Conservation (phyloP, 2,329 filamentous ascomycete species). For the Hirsutella rhossiliensis region DNA sequence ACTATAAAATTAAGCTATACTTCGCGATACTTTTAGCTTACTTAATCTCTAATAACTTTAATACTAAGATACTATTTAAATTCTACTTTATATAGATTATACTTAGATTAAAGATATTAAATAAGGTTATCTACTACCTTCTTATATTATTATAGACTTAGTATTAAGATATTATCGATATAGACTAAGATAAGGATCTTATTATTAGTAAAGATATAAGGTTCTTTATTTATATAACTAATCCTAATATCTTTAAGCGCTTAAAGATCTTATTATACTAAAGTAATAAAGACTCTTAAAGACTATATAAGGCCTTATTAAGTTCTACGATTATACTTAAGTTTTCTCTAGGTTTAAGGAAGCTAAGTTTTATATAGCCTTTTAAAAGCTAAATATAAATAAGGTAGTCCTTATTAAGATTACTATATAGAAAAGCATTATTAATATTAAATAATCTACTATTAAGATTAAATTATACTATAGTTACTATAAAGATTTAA, state of each 20-base stretch:
- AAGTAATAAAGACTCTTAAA: neutral
- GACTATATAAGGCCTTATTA: neutral
- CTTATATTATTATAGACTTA: neutral
- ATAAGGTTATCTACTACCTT: neutral
- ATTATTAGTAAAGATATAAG: neutral
- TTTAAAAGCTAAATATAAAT: neutral
- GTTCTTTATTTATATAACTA: neutral
- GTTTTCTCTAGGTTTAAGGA: neutral
- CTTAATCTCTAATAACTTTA: neutral
- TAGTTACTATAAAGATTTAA: neutral
- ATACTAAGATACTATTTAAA: slow-evolving; percentile 1
- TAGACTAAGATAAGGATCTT: neutral
- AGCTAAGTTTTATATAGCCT: neutral
- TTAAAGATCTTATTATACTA: neutral
- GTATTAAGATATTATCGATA: no score
- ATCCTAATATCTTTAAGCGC: neutral
- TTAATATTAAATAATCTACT: neutral
- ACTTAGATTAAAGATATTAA: neutral
- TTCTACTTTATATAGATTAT: neutral
- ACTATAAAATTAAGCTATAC: no score
- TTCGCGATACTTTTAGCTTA: no score
- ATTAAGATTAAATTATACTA: neutral
- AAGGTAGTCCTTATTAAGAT: neutral
- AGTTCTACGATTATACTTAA: neutral
- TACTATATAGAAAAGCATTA: neutral